A percentile compares a stretch with the other conserved stretches of the same genome.
Conservation (phyloP, 1,284 basidiomycete species). For the Fereydounia khargensis region DNA sequence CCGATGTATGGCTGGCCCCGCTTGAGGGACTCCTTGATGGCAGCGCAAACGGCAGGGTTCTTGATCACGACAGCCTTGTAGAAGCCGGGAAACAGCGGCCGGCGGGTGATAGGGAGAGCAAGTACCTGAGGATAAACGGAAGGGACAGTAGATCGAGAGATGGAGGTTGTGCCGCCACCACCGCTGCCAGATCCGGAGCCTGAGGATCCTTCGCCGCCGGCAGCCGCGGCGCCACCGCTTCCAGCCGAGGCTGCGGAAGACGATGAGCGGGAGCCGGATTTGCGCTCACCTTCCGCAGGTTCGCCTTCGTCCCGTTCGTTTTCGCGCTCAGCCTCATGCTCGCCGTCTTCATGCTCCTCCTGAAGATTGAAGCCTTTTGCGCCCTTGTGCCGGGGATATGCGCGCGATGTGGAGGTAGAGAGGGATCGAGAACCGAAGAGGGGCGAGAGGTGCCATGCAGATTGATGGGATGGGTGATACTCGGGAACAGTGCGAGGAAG, state of each 20-base stretch:
- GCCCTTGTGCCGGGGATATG: slow-evolving; percentile 11
- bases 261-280: slow-evolving; percentile 14
- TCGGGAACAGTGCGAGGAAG: too few species aligned
- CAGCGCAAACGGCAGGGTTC: slow-evolving; percentile 78
- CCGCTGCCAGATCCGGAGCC: slow-evolving; percentile 1
- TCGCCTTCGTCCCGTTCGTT: slow-evolving; percentile 7
- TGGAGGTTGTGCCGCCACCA: slow-evolving; percentile 30
- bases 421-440: too few species aligned
- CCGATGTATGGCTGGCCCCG: slow-evolving; percentile 97
- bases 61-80: slow-evolving; percentile 64
- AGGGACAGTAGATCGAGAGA: slow-evolving; percentile 48
- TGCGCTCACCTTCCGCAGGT: slow-evolving; percentile 3
- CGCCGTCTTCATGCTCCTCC: slow-evolving; percentile 13
- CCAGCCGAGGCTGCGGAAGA: slow-evolving; percentile 11
- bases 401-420: slow-evolving; percentile 12
- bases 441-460: too few species aligned
- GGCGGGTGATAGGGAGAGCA: slow-evolving; percentile 89
- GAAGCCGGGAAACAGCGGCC: slow-evolving; percentile 94
- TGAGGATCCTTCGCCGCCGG: slow-evolving; percentile 8
- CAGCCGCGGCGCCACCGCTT: slow-evolving; percentile 5
- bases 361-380: slow-evolving; percentile 5
- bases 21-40: slow-evolving; percentile 93
- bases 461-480: too few species aligned
- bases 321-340: slow-evolving; percentile 17
- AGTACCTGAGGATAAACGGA: slow-evolving; percentile 84